Conservation (phyloP, 371 early-diverging fungal species). For the Mortierella sp. region DNA sequence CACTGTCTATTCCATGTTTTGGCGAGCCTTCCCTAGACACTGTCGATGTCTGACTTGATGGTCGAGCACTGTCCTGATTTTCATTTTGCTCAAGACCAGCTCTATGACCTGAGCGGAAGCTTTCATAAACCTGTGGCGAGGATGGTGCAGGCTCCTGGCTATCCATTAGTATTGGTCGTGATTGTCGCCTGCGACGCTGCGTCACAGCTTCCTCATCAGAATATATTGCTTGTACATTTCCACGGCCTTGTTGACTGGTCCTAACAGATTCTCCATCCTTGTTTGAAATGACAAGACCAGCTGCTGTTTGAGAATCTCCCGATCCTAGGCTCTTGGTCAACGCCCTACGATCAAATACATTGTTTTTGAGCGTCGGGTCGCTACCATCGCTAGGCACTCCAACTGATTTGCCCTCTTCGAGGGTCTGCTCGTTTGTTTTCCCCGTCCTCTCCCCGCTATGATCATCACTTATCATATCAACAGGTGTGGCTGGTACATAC, state of each 20-base stretch:
- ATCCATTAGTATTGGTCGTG: conserved; percentile 1
- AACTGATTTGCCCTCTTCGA: background rate
- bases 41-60: conserved; percentile 9
- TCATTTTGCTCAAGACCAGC: background rate
- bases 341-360: background rate
- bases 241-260: background rate
- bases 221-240: background rate
- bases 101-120: background rate
- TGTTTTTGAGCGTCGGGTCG: background rate
- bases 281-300: background rate
- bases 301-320: background rate
- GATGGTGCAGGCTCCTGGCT: conserved; percentile 9
- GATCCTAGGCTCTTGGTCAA: background rate
- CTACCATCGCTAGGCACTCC: background rate
- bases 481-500: conserved; percentile 19
- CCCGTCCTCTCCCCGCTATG: conserved; percentile 1
- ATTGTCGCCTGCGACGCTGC: background rate
- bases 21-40: conserved; percentile 24
- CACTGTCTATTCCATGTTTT: conserved; percentile 23
- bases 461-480: background rate
- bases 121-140: background rate
- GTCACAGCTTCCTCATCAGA: background rate
- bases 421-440: background rate
- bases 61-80: background rate
- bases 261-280: background rate